phyloP scores from a whole-genome alignment of 2,329 filamentous ascomycete genomes.

The Diaporthe citri region DNA sequence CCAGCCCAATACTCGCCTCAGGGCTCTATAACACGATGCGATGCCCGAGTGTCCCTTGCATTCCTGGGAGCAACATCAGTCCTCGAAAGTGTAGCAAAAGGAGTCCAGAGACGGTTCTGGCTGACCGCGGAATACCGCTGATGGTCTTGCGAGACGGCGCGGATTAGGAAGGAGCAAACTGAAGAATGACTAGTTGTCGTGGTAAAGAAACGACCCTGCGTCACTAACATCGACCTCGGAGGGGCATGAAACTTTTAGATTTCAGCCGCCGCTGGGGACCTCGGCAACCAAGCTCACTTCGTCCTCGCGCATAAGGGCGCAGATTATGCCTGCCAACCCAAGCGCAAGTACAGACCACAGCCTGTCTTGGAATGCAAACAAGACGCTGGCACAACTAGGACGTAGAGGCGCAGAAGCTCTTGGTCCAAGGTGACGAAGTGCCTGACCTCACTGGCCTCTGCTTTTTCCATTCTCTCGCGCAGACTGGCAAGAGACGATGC shows the following conservation, averaged over 20 bases:
- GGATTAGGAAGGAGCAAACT: background rate
- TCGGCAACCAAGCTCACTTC: slow-evolving; percentile 26
- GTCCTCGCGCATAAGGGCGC: slow-evolving; percentile 5
- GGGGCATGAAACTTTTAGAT: slow-evolving; percentile 8
- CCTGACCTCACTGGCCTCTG: background rate
- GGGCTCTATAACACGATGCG: background rate
- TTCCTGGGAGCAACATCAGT: too few species aligned
- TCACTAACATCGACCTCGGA: background rate
- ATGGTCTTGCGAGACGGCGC: background rate
- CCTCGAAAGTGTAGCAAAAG: background rate
- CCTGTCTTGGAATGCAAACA: background rate
- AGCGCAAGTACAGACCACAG: background rate
- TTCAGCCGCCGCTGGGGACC: slow-evolving; percentile 1
- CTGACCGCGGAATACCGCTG: too few species aligned
- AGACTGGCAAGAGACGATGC: background rate
- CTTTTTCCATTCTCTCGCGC: background rate
- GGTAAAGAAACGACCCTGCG: background rate
- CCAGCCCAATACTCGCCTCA: background rate
- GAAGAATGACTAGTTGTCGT: background rate
- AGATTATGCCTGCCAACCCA: background rate
- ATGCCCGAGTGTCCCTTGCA: background rate
- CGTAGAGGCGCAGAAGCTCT: background rate
- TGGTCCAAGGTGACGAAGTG: background rate
- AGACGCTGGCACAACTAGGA: background rate
- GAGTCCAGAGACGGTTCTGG: background rate